Base-by-base conservation (phyloP, 805 yeast genomes). In the Ogataea dorogensis region DNA sequence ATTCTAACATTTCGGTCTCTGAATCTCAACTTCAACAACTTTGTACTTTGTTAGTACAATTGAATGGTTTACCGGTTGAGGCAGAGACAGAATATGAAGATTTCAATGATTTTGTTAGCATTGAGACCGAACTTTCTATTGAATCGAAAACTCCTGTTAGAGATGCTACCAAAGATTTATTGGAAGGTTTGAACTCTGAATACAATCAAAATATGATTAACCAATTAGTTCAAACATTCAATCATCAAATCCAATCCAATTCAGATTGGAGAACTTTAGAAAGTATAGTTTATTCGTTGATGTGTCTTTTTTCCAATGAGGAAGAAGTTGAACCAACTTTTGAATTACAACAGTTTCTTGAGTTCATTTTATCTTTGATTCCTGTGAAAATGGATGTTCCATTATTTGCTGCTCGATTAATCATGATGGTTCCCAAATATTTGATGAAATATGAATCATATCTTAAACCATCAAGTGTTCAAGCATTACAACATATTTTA, bases 51-150 rank as follows among this genome's bases (percentile, higher is more conserved):
- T 46, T 77, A 5, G 45, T 67, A 1, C 46, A 48, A 3, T 55
- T 73, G 7, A 57, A 77, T 5, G 50, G 58, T 8, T 49, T 80
- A 9, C 68, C 81, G 2, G 40, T 50, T 1, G 70, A 65, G 5
- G 58, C 64, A 0, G 56, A 63, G 19, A 71, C 67, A 22, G 71
- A 69, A 4, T 85, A 81, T 69, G 55, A 63, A 2, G 89, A 88
- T 52, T 73, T 78, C 51, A 86, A 88, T 51, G 60, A 58, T 3
- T 87, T 77, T 56, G 84, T 86, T 5, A 74, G 88, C 2, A 81
- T 77, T 22, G 88, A 85, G 38, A 69, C 86, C 2, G 96, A 87
- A 2, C 67, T 88, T 20, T 63, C 80, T 0, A 63, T 79, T 0
- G 74, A 72, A 5, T 59, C 61, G 11, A 36, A 29, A 6, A 28